Conservation (phyloP, 2,329 filamentous ascomycete genomes). For the Ascochyta koolunga region DNA sequence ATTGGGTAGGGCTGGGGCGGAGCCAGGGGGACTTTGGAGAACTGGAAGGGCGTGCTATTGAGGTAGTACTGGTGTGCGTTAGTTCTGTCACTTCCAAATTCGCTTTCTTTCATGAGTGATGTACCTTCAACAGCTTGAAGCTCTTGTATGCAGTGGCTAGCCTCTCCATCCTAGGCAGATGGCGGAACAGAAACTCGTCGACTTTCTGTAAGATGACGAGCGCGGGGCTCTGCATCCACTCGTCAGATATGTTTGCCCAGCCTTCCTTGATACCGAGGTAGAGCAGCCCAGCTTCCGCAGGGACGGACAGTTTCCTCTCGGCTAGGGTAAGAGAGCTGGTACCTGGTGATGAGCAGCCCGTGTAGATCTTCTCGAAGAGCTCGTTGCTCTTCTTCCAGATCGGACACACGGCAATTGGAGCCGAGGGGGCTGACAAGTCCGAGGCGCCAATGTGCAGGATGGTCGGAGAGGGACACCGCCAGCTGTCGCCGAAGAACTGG, state of each 20-base stretch:
- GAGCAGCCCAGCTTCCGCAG: slow-evolving; percentile 35
- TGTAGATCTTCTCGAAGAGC: slow-evolving; percentile 38
- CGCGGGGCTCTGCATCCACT: slow-evolving; percentile 40
- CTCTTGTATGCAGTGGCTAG: slow-evolving; percentile 41
- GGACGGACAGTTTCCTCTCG: slow-evolving; percentile 11
- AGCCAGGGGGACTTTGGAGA: slow-evolving; percentile 40
- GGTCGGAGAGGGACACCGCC: slow-evolving; percentile 37
- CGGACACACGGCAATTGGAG: slow-evolving; percentile 25
- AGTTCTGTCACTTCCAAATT: neutral
- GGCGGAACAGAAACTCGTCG: slow-evolving; percentile 38
- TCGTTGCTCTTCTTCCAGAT: slow-evolving; percentile 41
- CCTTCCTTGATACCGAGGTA: slow-evolving; percentile 39
- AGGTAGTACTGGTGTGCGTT: slow-evolving; percentile 36
- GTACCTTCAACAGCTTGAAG: slow-evolving; percentile 43
- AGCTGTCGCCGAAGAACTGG: slow-evolving; percentile 40
- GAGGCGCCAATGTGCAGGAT: slow-evolving; percentile 39
- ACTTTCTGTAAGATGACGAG: slow-evolving; percentile 37
- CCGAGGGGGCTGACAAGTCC: neutral
- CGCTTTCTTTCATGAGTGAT: neutral
- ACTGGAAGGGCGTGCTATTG: slow-evolving; percentile 31
- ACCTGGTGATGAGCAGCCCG: slow-evolving; percentile 19
- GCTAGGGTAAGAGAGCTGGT: slow-evolving; percentile 9
- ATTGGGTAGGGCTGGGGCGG: slow-evolving; percentile 29
- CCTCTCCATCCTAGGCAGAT: slow-evolving; percentile 32
- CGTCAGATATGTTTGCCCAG: slow-evolving; percentile 30